Conservation (phyloP, 345 rosid species). For the Gossypium longicalyx region DNA sequence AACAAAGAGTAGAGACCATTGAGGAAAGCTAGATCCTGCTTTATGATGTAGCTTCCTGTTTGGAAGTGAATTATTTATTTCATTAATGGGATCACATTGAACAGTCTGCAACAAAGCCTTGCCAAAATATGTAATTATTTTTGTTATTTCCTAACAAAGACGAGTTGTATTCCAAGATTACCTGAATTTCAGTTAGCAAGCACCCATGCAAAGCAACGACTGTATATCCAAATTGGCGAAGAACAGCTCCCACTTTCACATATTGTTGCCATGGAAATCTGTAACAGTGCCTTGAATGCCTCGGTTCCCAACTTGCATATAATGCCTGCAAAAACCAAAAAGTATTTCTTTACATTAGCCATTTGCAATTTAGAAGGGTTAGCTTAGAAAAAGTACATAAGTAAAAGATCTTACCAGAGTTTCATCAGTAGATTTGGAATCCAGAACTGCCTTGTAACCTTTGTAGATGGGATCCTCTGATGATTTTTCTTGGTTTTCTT, state of each 20-base stretch:
- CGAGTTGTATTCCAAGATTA: slow-evolving; percentile 14
- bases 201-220: slow-evolving; percentile 84
- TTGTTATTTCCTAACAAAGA: not conserved
- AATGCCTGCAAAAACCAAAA: slow-evolving; percentile 41
- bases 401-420: slow-evolving; percentile 43
- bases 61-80: too few relatives aligned
- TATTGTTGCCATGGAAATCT: slow-evolving; percentile 75
- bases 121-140: too few relatives aligned
- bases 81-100: too few relatives aligned
- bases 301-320: slow-evolving; percentile 88
- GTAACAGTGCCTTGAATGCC: slow-evolving; percentile 51
- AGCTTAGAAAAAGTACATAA: not conserved
- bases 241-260: slow-evolving; percentile 70
- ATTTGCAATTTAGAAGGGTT: not conserved
- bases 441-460: slow-evolving; percentile 71
- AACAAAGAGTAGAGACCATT: too few relatives aligned
- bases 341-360: not conserved
- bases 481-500: slow-evolving; percentile 21
- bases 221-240: slow-evolving; percentile 78
- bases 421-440: slow-evolving; percentile 75
- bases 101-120: too few relatives aligned
- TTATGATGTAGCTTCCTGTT: too few relatives aligned
- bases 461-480: slow-evolving; percentile 46
- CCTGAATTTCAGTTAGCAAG: slow-evolving; percentile 79
- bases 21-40: too few relatives aligned